A percentile compares a stretch with the other conserved stretches of the same genome.
Evolutionary conservation across 139 green algal species (phyloP).

Genomic region (Haematococcus sp.): DNA sequence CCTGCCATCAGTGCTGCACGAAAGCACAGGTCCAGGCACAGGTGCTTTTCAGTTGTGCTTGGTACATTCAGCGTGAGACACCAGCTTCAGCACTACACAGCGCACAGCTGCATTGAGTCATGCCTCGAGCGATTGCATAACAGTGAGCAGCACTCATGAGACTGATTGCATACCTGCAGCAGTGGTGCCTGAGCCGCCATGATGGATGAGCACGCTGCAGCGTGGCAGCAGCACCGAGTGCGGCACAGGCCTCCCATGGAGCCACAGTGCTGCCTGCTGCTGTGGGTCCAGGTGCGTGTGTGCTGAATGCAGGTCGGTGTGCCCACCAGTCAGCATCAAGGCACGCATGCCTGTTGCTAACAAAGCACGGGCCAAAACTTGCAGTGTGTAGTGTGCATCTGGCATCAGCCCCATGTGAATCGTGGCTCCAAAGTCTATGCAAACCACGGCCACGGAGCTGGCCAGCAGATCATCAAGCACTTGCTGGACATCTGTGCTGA

Average conservation of each 20-base stretch:
- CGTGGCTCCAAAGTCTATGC: slow-evolving; percentile 3
- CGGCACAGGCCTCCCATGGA: slow-evolving; percentile 15
- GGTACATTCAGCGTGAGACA: no score
- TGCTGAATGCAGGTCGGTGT: slow-evolving; percentile 19
- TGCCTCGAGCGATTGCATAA: no score
- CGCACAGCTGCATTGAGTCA: no score
- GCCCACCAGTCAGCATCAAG: slow-evolving; percentile 8
- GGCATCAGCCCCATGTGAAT: slow-evolving; percentile 56
- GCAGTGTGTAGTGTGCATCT: slow-evolving; percentile 23
- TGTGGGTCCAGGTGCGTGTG: background rate
- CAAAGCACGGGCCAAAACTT: slow-evolving; percentile 34
- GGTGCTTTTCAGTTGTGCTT: no score
- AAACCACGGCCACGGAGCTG: slow-evolving; percentile 11
- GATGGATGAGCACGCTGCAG: slow-evolving; percentile 51
- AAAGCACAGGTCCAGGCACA: no score
- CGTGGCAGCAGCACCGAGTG: slow-evolving; percentile 53
- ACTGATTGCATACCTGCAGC: slow-evolving; percentile 36
- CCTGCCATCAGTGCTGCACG: slow-evolving; percentile 21
- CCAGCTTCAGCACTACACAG: no score
- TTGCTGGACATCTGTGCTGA: slow-evolving; percentile 6
- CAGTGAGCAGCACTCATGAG: slow-evolving; percentile 8
- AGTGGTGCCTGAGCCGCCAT: slow-evolving; percentile 51
- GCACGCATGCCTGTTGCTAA: background rate
- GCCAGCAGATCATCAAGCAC: background rate
- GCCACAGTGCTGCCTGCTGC: background rate